phyloP scores from a whole-genome alignment of 192 early-diverging fungal genomes.

The Umbelopsis sp. region DNA sequence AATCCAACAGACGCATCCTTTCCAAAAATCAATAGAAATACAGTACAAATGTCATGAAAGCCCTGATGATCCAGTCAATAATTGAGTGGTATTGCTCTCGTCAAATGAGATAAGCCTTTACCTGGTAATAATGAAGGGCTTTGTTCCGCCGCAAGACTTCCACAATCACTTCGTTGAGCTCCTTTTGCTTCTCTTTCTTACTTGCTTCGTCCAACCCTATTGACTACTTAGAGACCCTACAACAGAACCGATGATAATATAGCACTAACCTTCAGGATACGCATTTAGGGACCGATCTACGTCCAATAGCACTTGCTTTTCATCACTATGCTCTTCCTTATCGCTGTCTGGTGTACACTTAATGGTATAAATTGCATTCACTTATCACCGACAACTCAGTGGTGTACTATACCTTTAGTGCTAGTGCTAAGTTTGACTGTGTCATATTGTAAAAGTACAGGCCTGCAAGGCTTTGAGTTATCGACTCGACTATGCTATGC shows the following conservation, averaged over 20 bases:
- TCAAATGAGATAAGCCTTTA: neutral
- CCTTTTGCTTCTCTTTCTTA: conserved; percentile 47
- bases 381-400: too few species aligned
- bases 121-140: conserved; percentile 57
- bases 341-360: neutral
- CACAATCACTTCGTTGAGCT: conserved; percentile 51
- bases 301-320: conserved; percentile 51
- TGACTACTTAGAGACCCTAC: neutral
- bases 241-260: neutral
- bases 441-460: conserved; percentile 43
- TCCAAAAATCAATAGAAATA: conserved; percentile 44
- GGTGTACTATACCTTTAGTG: too few species aligned
- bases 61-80: conserved; percentile 34
- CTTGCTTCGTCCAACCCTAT: conserved; percentile 28
- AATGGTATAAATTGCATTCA: neutral
- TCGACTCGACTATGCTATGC: neutral
- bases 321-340: conserved; percentile 47
- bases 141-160: conserved; percentile 52
- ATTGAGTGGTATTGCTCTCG: neutral
- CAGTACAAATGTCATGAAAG: conserved; percentile 59
- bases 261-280: conserved; percentile 36
- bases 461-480: conserved; percentile 34
- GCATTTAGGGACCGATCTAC: conserved; percentile 50
- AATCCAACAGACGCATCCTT: conserved; percentile 43
- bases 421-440: neutral